phyloP scores from a whole-genome alignment of 345 rosid species.

The Brassica juncea region DNA sequence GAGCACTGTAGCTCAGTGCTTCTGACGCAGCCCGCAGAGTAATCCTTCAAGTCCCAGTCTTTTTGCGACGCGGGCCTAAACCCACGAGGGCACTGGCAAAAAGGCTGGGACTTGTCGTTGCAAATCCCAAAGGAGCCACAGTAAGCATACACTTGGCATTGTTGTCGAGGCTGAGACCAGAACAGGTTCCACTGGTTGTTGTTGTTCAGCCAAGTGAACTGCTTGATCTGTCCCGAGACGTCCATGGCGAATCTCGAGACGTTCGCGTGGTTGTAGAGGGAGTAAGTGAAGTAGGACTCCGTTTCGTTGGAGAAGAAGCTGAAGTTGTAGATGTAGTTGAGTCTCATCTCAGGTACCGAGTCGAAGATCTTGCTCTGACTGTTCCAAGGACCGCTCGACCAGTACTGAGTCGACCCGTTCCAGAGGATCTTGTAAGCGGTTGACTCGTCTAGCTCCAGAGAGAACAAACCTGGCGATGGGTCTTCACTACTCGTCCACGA shows the following conservation, averaged over 20 bases:
- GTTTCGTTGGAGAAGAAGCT: conserved; percentile 42
- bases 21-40: conserved; percentile 65
- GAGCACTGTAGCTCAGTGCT: conserved; percentile 50
- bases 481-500: conserved; percentile 69
- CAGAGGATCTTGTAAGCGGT: conserved; percentile 55
- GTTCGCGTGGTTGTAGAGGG: conserved; percentile 24
- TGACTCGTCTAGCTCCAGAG: conserved; percentile 55
- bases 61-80: conserved; percentile 40
- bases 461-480: conserved; percentile 74
- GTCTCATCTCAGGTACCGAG: conserved; percentile 69
- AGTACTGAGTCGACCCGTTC: conserved; percentile 52
- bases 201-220: conserved; percentile 41
- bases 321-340: conserved; percentile 56
- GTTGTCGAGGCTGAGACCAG: conserved; percentile 71
- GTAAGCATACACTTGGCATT: conserved; percentile 64
- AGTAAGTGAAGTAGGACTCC: conserved; percentile 68
- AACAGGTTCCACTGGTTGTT: conserved; percentile 57
- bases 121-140: conserved; percentile 79
- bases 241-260: conserved; percentile 59
- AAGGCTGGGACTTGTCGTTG: conserved; percentile 43
- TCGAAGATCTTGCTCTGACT: conserved; percentile 40
- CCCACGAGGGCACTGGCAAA: conserved; percentile 55
- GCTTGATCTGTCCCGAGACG: conserved; percentile 63
- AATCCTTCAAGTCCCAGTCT: conserved; percentile 58
- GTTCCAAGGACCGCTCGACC: conserved; percentile 78